Base-by-base conservation (phyloP, 306 rosid species). In the Psophocarpus tetragonolobus region DNA sequence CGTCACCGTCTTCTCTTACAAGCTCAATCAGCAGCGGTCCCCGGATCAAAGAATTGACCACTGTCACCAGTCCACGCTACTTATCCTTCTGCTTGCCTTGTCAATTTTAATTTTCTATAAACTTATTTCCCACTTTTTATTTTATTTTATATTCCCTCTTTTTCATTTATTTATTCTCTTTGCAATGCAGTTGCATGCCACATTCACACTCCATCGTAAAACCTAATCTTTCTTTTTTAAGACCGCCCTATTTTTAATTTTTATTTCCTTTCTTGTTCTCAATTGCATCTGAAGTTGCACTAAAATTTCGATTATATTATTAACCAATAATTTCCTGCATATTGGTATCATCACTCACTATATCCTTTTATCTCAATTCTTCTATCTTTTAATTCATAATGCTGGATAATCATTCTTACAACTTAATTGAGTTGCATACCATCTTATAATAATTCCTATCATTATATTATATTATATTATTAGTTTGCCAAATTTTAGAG, bases 11-110 rank as follows among this genome's bases (percentile, higher is more conserved):
- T 62, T 23, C 39, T 66, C 45, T 33, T 10, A 20, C 57, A 23
- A 54, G 35, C 71, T 78, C 78, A 74, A 27, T 50, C 3, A 2
- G 36, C 41, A 73, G 58, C 50, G 83, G 68, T 20, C 80, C 77
- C 78, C 18, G 35, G 41, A 35, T 58, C 69, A n/a, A 64, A 74
- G 33, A 84, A 54, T 84, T 80, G 85, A 80, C 85, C 69, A 15
- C 7, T 54, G 45, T 65, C 82, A 11, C 76, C 3, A 44, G 80
- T 80, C 84, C 82, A 80, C 76, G 73, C 84, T 53, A 13, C 56
- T 57, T 18, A 71, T 63, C 82, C 74, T 47, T 36, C 7, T 11
- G 1, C 17, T n/a, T 58, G 18, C 60, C 32, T 1, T 20, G 62
- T 82, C 82, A 63, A 51, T 58, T 58, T 58, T 57, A 24, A 1